These are phyloP conservation scores for Linnemannia hyalina DNA, from an alignment of 192 early-diverging fungal species.

Conservation along the genomic window DNA sequence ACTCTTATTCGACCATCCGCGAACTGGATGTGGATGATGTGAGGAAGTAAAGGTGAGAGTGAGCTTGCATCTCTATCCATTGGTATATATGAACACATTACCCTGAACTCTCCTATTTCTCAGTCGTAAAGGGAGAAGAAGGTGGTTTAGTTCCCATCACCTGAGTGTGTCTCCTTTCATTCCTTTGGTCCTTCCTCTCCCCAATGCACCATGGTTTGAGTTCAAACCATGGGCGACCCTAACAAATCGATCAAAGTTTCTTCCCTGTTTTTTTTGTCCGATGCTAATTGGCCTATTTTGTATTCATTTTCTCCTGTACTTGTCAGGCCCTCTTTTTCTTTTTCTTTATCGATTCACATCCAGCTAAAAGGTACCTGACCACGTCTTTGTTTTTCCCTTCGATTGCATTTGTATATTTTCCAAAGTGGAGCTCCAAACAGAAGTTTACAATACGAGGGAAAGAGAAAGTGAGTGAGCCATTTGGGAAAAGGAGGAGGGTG, in stretches of 20 bases:
- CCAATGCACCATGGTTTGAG: neutral
- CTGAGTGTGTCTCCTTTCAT: neutral
- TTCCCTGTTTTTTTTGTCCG: neutral
- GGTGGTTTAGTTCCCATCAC: neutral
- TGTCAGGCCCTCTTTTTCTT: neutral
- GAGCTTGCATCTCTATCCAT: neutral
- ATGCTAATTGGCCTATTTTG: neutral
- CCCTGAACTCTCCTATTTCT: neutral
- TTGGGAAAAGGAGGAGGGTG: no score
- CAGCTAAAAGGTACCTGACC: neutral
- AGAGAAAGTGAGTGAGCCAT: no score
- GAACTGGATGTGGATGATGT: neutral
- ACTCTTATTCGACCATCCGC: neutral
- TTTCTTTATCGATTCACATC: neutral
- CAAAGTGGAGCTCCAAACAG: no score
- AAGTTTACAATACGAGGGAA: no score
- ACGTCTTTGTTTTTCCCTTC: neutral
- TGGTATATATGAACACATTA: no score
- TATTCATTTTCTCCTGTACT: neutral
- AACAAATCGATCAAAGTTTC: constrained; percentile 1
- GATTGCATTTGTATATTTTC: neutral
- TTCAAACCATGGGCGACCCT: neutral
- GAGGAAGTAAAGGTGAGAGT: neutral
- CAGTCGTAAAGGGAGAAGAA: neutral
- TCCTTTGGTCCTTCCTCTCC: neutral